Evolutionary conservation across 345 rosid species (phyloP), one percentile per base, ranked within the genome.

Genomic region (Eucalyptus tenuipes): DNA sequence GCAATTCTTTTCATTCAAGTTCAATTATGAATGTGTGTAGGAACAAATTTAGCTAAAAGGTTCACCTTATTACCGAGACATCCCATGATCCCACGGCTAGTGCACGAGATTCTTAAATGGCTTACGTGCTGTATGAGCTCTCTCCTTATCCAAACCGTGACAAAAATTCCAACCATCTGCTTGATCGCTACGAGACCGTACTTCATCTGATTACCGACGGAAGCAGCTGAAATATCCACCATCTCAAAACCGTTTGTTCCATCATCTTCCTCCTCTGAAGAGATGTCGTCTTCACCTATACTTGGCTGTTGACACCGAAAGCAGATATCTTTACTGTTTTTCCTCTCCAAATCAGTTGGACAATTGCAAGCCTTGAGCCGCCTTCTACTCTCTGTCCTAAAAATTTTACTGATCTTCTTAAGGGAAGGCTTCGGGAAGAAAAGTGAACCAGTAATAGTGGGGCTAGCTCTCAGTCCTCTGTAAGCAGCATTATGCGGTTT

Each of bases 91-190:
- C 99, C 99, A 8, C 99, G 97, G 66, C 95, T 93, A 88, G 93
- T 87, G 42, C 91, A 93, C 37, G 97, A 96, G 91, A 96, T 93
- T 89, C 98, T 93, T 87, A 98, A 88, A 94, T 96, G 99, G 88
- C 93, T 93, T 37, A 97, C 95, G 50, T 96, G 91, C 85, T 94
- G 98, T 86, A 95, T 95, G 88, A 95, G 97, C 89, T 96, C 99
- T 29, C 92, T 95, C 90, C 93, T 93, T 94, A 94, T 94, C 99
- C 99, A 98, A 37, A 98, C 94, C 13, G 98, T 95, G 85, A 96
- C 92, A 89, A 97, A 97, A 89, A 98, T 96, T 55, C 99, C 99
- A 37, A 98, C 99, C 99, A 98, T 98, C 93, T 96, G 98, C 91
- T 96, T 98, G 86, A 96, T 95, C 29, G 97, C 95, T 40, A 98